These are phyloP conservation scores for Pseudogymnoascus sp. DNA, from an alignment of 2,329 filamentous ascomycete species.

Conservation along the genomic window DNA sequence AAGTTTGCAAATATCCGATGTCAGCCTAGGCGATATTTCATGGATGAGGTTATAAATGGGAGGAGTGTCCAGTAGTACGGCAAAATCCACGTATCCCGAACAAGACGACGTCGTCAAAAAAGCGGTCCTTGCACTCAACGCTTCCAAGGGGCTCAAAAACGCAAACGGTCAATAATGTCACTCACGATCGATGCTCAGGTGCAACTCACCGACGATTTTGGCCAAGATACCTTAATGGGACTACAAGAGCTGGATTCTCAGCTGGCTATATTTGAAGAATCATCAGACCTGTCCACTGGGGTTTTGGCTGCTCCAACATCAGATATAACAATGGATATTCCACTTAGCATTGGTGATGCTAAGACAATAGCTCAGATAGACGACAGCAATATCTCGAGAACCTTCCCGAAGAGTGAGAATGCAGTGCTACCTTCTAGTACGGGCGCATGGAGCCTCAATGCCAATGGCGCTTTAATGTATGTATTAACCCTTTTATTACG, in stretches of 20 bases:
- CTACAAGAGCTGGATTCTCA: slow-evolving; percentile 32
- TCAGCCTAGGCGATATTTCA: slow-evolving; percentile 17
- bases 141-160: slow-evolving; percentile 19
- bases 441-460: neutral
- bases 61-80: slow-evolving; percentile 21
- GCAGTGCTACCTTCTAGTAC: neutral
- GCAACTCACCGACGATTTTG: slow-evolving; percentile 30
- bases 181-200: slow-evolving; percentile 28
- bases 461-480: neutral
- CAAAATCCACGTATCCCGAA: slow-evolving; percentile 25
- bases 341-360: neutral
- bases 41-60: slow-evolving; percentile 23
- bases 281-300: slow-evolving; percentile 16
- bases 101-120: slow-evolving; percentile 21
- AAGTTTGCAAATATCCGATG: slow-evolving; percentile 17
- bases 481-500: neutral
- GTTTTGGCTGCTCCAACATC: neutral
- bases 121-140: neutral
- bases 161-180: slow-evolving; percentile 30
- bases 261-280: slow-evolving; percentile 28
- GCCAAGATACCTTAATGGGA: slow-evolving; percentile 29
- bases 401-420: slow-evolving; percentile 6
- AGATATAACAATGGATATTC: slow-evolving; percentile 1
- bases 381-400: neutral
- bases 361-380: neutral